A percentile compares a stretch with the other conserved stretches of the same genome.
These are phyloP conservation scores for Apiosordaria backusii DNA, from an alignment of 495 filamentous ascomycete genomes.

Conservation along the genomic window DNA sequence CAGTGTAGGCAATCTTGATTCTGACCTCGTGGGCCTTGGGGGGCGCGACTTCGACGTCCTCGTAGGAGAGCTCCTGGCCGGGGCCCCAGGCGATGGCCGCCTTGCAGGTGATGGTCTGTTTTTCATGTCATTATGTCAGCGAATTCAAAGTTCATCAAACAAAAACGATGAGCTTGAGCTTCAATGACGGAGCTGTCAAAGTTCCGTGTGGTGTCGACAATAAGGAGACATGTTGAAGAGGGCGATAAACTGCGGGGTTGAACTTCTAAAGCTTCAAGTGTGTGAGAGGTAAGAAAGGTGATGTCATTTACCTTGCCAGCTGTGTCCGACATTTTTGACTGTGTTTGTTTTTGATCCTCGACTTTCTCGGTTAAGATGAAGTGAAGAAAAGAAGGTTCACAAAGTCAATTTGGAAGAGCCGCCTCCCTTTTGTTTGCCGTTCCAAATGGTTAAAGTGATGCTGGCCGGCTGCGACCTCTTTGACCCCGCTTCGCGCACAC, in stretches of 20 bases:
- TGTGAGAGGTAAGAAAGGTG: background rate
- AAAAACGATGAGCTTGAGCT: background rate
- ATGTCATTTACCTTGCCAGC: slow-evolving; percentile 42
- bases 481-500: slow-evolving; percentile 1
- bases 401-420: background rate
- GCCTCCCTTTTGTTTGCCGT: slow-evolving; percentile 10
- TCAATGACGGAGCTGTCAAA: slow-evolving; percentile 8
- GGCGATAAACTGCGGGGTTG: slow-evolving; percentile 12
- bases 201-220: background rate
- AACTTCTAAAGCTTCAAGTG: no score
- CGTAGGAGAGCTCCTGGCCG: slow-evolving; percentile 79
- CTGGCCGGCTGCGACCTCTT: background rate
- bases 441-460: background rate
- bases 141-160: background rate
- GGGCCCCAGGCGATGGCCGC: slow-evolving; percentile 96
- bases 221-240: background rate
- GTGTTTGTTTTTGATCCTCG: background rate
- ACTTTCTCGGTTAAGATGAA: background rate
- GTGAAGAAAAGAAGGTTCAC: background rate
- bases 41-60: slow-evolving; percentile 87
- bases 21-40: slow-evolving; percentile 95
- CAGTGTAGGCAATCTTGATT: slow-evolving; percentile 93
- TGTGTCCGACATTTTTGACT: slow-evolving; percentile 43
- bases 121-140: background rate
- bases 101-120: slow-evolving; percentile 58